Base-by-base conservation (phyloP, 805 yeast species). In the Schizosaccharomyces octosporus region DNA sequence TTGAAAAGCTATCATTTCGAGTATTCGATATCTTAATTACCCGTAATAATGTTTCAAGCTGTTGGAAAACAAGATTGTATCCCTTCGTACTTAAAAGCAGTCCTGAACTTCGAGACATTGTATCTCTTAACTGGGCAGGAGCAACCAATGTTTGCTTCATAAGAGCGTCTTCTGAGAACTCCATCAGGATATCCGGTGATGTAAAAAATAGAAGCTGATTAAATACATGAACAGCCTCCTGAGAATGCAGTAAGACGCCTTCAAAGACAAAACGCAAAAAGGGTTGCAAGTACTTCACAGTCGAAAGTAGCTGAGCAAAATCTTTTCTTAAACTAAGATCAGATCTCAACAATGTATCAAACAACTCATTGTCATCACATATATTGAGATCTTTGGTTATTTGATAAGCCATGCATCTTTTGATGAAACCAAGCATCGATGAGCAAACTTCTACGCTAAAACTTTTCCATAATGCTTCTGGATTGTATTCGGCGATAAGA, bases 1-100 rank as follows among this genome's bases (percentile, higher is more conserved):
- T 81, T 9, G 29, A 24, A 55, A 32, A 24, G 19, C 29, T 55
- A 29, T 55, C 59, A 29, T 55, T 55, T 32, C 24, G 21, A 17
- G 15, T 32, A 19, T 55, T 55, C 13, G 59, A 55, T 13, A n/a
- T 32, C 21, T 19, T 19, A 2, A 55, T 32, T 7, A 45, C n/a
- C 2, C 11, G 21, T n/a, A 45, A 45, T 1, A n/a, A 17, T 11
- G 51, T 19, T 19, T 5, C 21, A 15, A 45, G 51, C 2, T 19
- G 13, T 3, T 45, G 27, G 21, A 24, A 45, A 19, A 45, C 17
- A 45, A n/a, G 13, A 4, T n/a, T 4, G 21, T n/a, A 45, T n/a
- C n/a, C 51, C 27, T 45, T 45, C 13, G 24, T 45, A 45, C 51
- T 45, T 19, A 45, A 17, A 9, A 45, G 21, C 27, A 45, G 21